Conservation (phyloP, 495 filamentous ascomycete species). For the Penicillium angulare region DNA sequence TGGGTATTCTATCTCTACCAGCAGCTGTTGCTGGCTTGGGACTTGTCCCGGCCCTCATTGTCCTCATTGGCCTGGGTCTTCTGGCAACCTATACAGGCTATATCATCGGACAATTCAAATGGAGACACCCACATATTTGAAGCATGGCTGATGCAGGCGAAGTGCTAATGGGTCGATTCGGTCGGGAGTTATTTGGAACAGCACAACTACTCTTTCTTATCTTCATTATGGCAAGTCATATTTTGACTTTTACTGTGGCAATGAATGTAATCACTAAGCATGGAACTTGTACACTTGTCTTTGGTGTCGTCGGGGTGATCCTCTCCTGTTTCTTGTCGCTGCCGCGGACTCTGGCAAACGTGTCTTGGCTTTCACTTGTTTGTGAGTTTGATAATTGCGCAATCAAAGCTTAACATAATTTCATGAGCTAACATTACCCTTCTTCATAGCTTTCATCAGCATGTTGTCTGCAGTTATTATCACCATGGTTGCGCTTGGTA, state of each 20-base stretch:
- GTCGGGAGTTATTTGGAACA: background rate
- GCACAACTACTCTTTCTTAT: background rate
- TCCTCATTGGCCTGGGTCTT: constrained; percentile 55
- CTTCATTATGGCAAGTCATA: background rate
- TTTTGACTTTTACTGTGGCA: background rate
- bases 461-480: constrained; percentile 68
- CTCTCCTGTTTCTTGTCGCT: background rate
- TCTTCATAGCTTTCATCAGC: constrained; percentile 57
- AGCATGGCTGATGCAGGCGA: constrained; percentile 60
- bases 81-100: constrained; percentile 40
- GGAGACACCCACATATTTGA: constrained; percentile 18
- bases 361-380: background rate
- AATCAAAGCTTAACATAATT: no score
- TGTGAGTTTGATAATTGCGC: no score
- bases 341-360: background rate
- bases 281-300: background rate
- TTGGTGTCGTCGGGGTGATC: background rate
- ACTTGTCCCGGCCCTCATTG: constrained; percentile 50
- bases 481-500: constrained; percentile 66
- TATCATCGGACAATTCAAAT: constrained; percentile 24
- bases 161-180: constrained; percentile 58
- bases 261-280: background rate
- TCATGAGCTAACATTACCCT: no score
- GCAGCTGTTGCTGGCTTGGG: constrained; percentile 58
- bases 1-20: constrained; percentile 59